Percentiles rank a stretch among this genome's conserved stretches.
Conservation (phyloP, 2,329 filamentous ascomycete genomes). For the Colletotrichum sp. region DNA sequence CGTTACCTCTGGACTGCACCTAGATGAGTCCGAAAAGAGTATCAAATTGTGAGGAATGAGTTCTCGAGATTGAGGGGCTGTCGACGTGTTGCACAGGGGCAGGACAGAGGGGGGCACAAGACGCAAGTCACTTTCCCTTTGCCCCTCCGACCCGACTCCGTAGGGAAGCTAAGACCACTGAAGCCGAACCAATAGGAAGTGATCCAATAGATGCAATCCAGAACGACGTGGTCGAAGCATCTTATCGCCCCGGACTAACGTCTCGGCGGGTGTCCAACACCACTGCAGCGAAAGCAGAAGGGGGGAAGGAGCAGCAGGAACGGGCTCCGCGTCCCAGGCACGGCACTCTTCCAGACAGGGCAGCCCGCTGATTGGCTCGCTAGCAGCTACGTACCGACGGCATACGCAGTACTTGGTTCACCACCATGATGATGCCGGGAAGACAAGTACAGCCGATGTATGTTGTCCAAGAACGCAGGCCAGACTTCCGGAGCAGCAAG, state of each 20-base stretch:
- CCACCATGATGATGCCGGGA: background rate
- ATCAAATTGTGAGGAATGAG: background rate
- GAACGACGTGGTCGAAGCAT: constrained; percentile 2
- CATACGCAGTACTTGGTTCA: background rate
- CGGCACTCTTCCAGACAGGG: background rate
- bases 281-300: background rate
- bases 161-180: background rate
- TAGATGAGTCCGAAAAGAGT: background rate
- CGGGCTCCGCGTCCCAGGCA: background rate
- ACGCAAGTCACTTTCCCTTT: background rate
- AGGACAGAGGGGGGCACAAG: background rate
- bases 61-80: background rate
- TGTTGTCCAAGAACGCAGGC: background rate
- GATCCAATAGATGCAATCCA: constrained; percentile 5
- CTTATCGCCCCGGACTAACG: constrained; percentile 6
- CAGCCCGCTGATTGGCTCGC: background rate
- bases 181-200: constrained; percentile 11
- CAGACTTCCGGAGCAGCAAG: background rate
- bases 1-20: background rate
- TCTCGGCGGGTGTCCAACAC: background rate
- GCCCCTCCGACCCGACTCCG: background rate
- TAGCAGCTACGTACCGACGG: background rate
- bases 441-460: background rate
- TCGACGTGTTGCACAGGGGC: background rate
- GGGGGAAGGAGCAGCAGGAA: background rate